Base-by-base conservation (phyloP, 495 filamentous ascomycete genomes). In the Penicillium soppii region DNA sequence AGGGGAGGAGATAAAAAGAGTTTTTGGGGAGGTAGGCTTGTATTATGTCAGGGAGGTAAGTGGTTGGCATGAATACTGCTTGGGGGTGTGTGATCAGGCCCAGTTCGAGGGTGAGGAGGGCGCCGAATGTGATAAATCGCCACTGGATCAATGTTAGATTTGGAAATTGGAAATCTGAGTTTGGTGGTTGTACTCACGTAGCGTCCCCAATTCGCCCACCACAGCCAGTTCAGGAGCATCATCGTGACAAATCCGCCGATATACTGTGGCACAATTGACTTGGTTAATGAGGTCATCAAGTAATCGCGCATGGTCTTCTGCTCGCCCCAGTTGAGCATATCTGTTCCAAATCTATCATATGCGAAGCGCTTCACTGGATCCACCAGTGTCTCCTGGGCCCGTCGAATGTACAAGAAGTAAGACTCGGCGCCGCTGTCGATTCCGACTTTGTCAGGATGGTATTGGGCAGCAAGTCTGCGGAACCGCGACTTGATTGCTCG, bases 281-380 rank as follows among this genome's bases (percentile, higher is more conserved):
- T 69, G 27, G 83, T 73, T 20, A 86, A 58, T 38, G 91, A 92
- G 26, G 75, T 70, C 35, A 76, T 58, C n/a, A 95, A 64, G 59
- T 80, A 96, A 50, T 96, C 92, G 19, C 80, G 79, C 42, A 88
- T 70, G 1, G 88, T 92, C 45, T 77, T 75, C 70, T 83, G 85
- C 37, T 86, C 74, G 43, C 81, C 76, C 83, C 89, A 92, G 20
- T 63, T 61, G 7, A 85, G 57, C n/a, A 90, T 77, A 16, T 86
- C 82, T 0, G 89, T 83, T 0, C 94, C 94, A 68, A 96, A 95
- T 10, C 92, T 83, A 57, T 97, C 91, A 67, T 98, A 98, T 3
- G 91, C 94, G 64, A 92, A 95, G 38, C 92, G 82, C 68, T 82
- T 86, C 5, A 83, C 83, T 3, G 91, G 85, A 62, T 96, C 84